Percentiles rank a stretch among this genome's conserved stretches.
These are phyloP conservation scores for Penicillium tannophilum DNA, from an alignment of 495 filamentous ascomycete species.

Conservation along the genomic window DNA sequence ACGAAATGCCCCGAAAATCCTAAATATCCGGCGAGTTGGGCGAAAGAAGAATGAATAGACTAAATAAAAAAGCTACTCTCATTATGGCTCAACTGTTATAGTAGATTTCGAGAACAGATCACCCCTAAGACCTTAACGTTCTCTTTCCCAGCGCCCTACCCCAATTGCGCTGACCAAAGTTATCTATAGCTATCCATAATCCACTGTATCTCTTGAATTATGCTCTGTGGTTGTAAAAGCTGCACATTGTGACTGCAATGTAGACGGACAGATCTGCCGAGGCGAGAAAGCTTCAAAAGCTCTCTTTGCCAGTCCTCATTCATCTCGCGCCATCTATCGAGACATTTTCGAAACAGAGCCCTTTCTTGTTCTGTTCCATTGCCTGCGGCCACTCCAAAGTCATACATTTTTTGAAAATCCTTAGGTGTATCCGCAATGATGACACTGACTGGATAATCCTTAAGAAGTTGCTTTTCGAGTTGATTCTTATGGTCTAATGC, in stretches of 20 bases:
- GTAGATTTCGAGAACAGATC: too few species aligned
- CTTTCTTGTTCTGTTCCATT: conserved; percentile 18
- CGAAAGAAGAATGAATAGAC: too few species aligned
- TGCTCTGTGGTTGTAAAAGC: conserved; percentile 15
- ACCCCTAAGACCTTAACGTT: too few species aligned
- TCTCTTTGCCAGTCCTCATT: conserved; percentile 22
- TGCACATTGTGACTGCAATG: conserved; percentile 22
- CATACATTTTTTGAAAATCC: conserved; percentile 22
- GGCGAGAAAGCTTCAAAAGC: conserved; percentile 20
- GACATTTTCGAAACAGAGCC: conserved; percentile 17
- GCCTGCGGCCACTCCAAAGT: conserved; percentile 18
- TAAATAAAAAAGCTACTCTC: too few species aligned
- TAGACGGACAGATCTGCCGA: conserved; percentile 15
- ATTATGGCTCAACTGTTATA: too few species aligned
- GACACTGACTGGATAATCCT: conserved; percentile 22
- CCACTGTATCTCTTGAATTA: conserved; percentile 20
- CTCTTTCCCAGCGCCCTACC: too few species aligned
- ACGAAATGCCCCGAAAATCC: too few species aligned
- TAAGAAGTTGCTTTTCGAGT: conserved; percentile 18
- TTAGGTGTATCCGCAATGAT: conserved; percentile 21
- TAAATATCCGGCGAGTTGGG: too few species aligned
- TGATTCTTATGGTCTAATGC: conserved; percentile 16
- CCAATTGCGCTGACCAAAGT: too few species aligned
- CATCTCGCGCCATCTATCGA: conserved; percentile 20
- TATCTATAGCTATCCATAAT: conserved; percentile 12